A percentile compares a stretch with the other conserved stretches of the same genome.
phyloP scores from a whole-genome alignment of 2,329 filamentous ascomycete species.

The Lecanicillium sp. region DNA sequence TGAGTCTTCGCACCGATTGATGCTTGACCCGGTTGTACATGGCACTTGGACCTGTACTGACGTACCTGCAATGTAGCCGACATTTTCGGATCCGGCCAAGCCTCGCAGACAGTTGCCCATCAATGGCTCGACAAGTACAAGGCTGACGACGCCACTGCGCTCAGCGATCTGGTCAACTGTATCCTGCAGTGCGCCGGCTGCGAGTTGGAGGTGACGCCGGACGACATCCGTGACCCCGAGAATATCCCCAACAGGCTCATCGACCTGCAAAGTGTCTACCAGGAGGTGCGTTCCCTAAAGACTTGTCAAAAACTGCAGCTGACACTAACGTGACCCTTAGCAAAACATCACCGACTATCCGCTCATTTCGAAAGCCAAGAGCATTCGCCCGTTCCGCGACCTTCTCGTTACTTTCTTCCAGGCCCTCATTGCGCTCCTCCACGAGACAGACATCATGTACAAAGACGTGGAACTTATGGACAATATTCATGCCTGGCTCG shows the following conservation, averaged over 20 bases:
- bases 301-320: not conserved
- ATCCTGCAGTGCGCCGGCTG: slow-evolving; percentile 70
- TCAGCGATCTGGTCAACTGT: slow-evolving; percentile 59
- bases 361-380: slow-evolving; percentile 73
- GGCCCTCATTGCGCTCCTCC: slow-evolving; percentile 67
- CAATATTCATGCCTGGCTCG: slow-evolving; percentile 84
- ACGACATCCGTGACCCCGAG: slow-evolving; percentile 86
- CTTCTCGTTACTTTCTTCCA: slow-evolving; percentile 73
- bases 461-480: slow-evolving; percentile 71
- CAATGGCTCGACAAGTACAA: slow-evolving; percentile 54
- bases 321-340: slow-evolving; percentile 22
- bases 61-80: slow-evolving; percentile 38
- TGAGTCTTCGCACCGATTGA: slow-evolving; percentile 34
- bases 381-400: slow-evolving; percentile 68
- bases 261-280: slow-evolving; percentile 84
- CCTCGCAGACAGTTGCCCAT: slow-evolving; percentile 48
- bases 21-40: slow-evolving; percentile 10
- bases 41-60: not conserved
- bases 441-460: slow-evolving; percentile 77
- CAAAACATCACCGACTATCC: slow-evolving; percentile 86
- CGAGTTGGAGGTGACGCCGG: slow-evolving; percentile 65
- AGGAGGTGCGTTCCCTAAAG: slow-evolving; percentile 49
- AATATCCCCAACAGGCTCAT: slow-evolving; percentile 70
- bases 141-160: slow-evolving; percentile 42
- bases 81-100: slow-evolving; percentile 53